These are phyloP conservation scores for Volvox reticuliferus DNA, from an alignment of 139 green algal species.

Conservation along the genomic window DNA sequence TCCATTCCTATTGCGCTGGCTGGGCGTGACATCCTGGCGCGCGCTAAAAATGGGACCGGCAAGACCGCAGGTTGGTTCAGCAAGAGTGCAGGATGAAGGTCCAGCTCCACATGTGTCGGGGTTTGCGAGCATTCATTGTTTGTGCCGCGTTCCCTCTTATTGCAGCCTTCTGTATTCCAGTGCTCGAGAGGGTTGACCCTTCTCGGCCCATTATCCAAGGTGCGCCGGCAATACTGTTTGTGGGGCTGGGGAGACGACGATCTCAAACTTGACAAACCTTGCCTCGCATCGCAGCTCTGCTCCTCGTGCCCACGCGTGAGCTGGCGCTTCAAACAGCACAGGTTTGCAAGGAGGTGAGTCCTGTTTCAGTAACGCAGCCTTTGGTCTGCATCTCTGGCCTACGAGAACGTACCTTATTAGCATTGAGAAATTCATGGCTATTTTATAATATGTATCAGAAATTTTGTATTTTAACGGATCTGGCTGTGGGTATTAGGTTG, in stretches of 20 bases:
- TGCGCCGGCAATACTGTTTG: conserved; percentile 41
- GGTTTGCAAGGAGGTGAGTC: conserved; percentile 90
- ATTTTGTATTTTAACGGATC: no score
- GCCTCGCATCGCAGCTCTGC: conserved; percentile 79
- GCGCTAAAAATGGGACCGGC: conserved; percentile 99
- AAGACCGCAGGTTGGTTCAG: conserved; percentile 88
- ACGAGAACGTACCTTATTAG: background rate
- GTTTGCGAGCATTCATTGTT: background rate
- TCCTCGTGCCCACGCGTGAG: conserved; percentile 98
- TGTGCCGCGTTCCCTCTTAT: background rate
- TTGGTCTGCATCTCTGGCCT: background rate
- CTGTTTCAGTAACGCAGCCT: background rate
- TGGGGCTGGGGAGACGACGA: conserved; percentile 8
- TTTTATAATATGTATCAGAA: no score
- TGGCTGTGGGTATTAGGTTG: no score
- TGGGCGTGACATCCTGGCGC: conserved; percentile 96
- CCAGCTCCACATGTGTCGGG: background rate
- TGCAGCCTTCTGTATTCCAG: conserved; percentile 96
- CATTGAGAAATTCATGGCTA: no score
- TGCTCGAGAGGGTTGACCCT: conserved; percentile 95
- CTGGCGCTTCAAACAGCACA: conserved; percentile 96
- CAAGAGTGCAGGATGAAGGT: background rate
- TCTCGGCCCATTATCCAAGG: conserved; percentile 94
- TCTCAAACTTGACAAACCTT: background rate
- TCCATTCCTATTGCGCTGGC: conserved; percentile 98